Percentiles rank a stretch among this genome's conserved stretches.
Evolutionary conservation across 805 yeast genomes (phyloP).

Genomic region (Yarrowia phangngaensis): DNA sequence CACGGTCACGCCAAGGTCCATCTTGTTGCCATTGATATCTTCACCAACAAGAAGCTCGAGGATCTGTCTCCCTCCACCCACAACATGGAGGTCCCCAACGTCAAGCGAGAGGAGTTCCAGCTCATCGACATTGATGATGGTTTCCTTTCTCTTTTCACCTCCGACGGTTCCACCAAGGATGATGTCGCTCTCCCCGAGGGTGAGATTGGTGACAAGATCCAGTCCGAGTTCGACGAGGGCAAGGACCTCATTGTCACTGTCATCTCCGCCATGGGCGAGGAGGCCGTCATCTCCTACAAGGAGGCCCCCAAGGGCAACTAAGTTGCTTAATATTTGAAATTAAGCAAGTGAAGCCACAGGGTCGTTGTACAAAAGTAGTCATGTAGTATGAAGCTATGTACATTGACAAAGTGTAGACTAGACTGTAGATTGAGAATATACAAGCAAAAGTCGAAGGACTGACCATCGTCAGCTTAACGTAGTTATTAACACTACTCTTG

Average conservation of each 20-base stretch:
- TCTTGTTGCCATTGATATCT: constrained; percentile 97
- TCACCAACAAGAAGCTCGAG: constrained; percentile 99
- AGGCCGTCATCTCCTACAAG: constrained; percentile 97
- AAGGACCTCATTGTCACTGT: constrained; percentile 96
- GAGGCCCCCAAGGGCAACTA: constrained; percentile 78
- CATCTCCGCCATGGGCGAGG: constrained; percentile 98
- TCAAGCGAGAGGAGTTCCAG: constrained; percentile 91
- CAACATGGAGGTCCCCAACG: constrained; percentile 99
- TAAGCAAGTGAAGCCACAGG: too few relatives aligned
- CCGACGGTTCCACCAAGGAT: constrained; percentile 98
- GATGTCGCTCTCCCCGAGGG: constrained; percentile 98
- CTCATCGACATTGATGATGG: constrained; percentile 97
- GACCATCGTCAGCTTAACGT: too few relatives aligned
- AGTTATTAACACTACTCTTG: too few relatives aligned
- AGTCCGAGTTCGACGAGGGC: constrained; percentile 93
- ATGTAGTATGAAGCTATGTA: constrained; percentile 25
- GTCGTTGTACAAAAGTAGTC: constrained; percentile 23
- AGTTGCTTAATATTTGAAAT: too few relatives aligned
- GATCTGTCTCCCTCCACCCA: constrained; percentile 99
- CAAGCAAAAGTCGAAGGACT: too few relatives aligned
- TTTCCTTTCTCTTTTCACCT: constrained; percentile 92
- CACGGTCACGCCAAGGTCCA: constrained; percentile 99
- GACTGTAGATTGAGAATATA: too few relatives aligned
- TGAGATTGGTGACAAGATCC: constrained; percentile 91
- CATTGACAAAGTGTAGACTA: neutral